Base-by-base conservation (phyloP, 345 rosid species). In the Combretum micranthum region DNA sequence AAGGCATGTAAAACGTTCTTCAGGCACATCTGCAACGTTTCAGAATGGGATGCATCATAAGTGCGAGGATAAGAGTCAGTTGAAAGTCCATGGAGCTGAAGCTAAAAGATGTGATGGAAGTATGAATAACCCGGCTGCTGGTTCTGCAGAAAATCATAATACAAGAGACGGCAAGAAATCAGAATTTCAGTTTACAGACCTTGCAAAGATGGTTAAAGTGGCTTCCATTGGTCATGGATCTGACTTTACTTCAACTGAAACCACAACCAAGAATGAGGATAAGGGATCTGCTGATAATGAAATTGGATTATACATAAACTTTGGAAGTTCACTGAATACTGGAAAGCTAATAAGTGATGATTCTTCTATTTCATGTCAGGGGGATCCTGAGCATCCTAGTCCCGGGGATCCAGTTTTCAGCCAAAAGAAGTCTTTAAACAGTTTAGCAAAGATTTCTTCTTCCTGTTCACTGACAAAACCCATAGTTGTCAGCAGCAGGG, bases 41-140 rank as follows among this genome's bases (percentile, higher is more conserved):
- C 76, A 69, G 61, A 79, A 49, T 59, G 83, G 68, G 63, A 37
- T 37, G 42, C 69, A 76, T 62, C 76, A 82, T 47, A 73, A 66
- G 59, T 62, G 55, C 50, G 70, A 65, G 46, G 72, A 68, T 56
- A 72, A 57, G 63, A 66, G 67, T 56, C 60, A 53, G 44, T 62
- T 58, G 64, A 75, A 63, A 66, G 69, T 49, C 49, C 68, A 53
- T 26, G 53, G 63, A 47, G 64, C 53, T 61, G 69, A 47, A 18
- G 47, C 51, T 6, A 52, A 61, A 22, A 56, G 64, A 32, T 45
- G 58, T 48, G 55, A 50, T 42, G 56, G 32, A 18, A 59, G 15
- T 46, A 44, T 16, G 13, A 20, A 57, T 21, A 15, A 52, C 60
- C 53, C 57, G 20, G 50, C 50, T 42, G 18, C 44, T 39, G 42